A percentile compares a stretch with the other conserved stretches of the same genome.
Conservation (phyloP, 257 asterid genomes). For the Linderniella brevidens region DNA sequence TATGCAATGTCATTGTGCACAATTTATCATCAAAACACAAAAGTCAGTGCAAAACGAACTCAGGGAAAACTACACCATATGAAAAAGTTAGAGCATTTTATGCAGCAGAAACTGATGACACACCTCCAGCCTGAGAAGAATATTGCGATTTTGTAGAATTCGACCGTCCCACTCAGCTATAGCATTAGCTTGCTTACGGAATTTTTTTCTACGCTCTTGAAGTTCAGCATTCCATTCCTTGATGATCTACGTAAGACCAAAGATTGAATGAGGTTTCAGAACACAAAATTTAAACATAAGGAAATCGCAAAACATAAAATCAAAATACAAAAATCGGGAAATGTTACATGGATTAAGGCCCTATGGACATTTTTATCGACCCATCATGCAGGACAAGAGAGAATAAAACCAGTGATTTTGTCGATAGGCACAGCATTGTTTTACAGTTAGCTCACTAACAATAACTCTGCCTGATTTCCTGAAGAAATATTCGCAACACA, state of each 20-base stretch:
- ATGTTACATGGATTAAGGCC: no score
- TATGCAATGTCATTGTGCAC: no score
- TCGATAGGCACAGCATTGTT: no score
- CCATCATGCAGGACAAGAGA: no score
- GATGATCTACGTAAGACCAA: conserved; percentile 44
- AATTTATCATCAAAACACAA: no score
- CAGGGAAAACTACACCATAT: neutral
- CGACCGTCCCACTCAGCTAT: conserved; percentile 95
- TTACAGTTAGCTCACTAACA: no score
- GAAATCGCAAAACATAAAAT: neutral
- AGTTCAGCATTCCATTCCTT: conserved; percentile 95
- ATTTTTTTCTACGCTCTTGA: conserved; percentile 79
- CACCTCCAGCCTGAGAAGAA: conserved; percentile 91
- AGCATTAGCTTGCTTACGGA: conserved; percentile 85
- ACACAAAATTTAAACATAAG: conserved; percentile 1
- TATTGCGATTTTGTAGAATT: conserved; percentile 86
- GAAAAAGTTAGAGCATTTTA: neutral
- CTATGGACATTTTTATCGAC: no score
- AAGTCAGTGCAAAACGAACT: no score
- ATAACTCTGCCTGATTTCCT: no score
- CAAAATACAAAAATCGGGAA: no score
- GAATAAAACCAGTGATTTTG: neutral
- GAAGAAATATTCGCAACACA: no score
- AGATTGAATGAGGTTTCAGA: conserved; percentile 8
- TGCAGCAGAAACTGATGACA: conserved; percentile 1